Percentiles rank a stretch among this genome's conserved stretches.
Conservation (phyloP, 139 green algal species). For the Gonium pectorale region DNA sequence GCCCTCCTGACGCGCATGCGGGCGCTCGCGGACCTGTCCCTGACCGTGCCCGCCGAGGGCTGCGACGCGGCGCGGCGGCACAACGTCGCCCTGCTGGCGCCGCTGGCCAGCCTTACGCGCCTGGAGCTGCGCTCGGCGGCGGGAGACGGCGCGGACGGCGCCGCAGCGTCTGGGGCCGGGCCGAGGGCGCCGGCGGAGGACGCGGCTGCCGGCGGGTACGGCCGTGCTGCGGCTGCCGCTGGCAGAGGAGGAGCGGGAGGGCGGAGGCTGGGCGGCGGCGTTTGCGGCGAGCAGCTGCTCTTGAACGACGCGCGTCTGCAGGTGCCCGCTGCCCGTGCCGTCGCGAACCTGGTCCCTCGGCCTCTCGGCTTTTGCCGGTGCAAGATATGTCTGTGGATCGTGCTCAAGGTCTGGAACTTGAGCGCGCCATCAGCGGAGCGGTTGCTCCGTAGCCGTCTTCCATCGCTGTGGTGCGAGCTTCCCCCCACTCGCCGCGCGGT, state of each 20-base stretch:
- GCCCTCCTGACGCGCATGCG: neutral
- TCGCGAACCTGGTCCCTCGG: too few relatives aligned
- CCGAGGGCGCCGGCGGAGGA: neutral
- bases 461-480: too few relatives aligned
- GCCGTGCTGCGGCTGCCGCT: too few relatives aligned
- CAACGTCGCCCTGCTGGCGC: neutral
- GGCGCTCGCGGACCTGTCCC: neutral
- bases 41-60: neutral
- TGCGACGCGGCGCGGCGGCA: neutral
- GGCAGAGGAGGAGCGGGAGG: neutral
- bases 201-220: neutral
- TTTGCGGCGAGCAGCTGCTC: neutral
- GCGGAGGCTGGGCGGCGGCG: neutral
- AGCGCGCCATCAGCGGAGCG: too few relatives aligned
- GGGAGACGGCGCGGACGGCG: neutral
- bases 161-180: neutral
- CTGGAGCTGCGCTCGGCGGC: neutral
- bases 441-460: too few relatives aligned
- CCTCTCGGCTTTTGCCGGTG: neutral
- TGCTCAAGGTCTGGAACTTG: neutral
- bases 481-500: too few relatives aligned
- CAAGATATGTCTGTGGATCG: too few relatives aligned
- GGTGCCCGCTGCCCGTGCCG: too few relatives aligned
- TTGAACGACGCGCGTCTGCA: constrained; percentile 10
- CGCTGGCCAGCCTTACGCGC: neutral